Conservation (phyloP, 23 red algal species). For the Gracilaria vermiculophylla region DNA sequence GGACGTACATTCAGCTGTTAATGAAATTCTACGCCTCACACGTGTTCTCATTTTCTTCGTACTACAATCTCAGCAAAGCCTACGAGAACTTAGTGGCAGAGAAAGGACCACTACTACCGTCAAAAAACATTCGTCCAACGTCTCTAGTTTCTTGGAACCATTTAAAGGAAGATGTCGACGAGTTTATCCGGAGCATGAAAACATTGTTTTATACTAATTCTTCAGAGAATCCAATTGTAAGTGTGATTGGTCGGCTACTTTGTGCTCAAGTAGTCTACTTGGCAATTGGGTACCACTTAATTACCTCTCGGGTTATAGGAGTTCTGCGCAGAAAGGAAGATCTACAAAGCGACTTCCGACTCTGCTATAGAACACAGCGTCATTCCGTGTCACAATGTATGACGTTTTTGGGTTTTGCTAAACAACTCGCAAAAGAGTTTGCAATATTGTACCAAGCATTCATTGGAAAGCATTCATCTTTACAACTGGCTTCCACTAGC, state of each 20-base stretch:
- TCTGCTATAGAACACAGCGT: too few species aligned
- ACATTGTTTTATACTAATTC: background rate
- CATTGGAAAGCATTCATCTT: too few species aligned
- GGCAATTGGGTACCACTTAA: too few species aligned
- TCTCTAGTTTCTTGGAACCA: constrained; percentile 13
- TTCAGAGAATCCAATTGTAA: constrained; percentile 14
- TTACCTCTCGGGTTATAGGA: too few species aligned
- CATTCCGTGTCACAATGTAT: too few species aligned
- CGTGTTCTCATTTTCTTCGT: background rate
- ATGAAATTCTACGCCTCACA: background rate
- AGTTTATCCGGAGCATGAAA: background rate
- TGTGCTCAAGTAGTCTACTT: constrained; percentile 13
- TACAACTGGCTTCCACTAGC: too few species aligned
- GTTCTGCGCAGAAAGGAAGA: too few species aligned
- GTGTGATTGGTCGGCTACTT: background rate
- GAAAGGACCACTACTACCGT: background rate
- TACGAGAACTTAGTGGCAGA: background rate
- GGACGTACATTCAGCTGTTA: background rate
- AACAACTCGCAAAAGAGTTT: too few species aligned
- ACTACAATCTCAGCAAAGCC: constrained; percentile 9
- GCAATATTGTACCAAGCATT: too few species aligned
- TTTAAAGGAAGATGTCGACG: constrained; percentile 25
- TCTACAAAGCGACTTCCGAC: too few species aligned
- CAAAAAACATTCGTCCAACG: constrained; percentile 8
- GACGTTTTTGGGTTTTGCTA: too few species aligned